phyloP scores from a whole-genome alignment of 345 rosid genomes.

The Gossypium herbaceum region DNA sequence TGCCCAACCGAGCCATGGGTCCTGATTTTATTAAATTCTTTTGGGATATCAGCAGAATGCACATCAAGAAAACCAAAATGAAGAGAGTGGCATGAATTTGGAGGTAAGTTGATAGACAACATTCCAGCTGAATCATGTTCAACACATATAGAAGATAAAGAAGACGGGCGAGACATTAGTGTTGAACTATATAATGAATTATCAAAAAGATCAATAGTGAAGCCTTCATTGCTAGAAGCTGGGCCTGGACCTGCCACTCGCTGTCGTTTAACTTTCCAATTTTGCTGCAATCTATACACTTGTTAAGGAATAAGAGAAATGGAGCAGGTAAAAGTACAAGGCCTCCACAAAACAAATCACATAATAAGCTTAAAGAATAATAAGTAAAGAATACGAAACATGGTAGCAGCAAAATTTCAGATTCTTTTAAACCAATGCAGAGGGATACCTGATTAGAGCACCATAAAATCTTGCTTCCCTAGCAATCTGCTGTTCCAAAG shows the following conservation, averaged over 20 bases:
- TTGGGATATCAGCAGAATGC: slow-evolving; percentile 27
- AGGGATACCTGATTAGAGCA: slow-evolving; percentile 73
- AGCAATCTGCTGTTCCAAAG: slow-evolving; percentile 74
- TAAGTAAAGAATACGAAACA: not conserved
- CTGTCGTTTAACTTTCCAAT: slow-evolving; percentile 95
- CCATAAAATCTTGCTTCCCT: slow-evolving; percentile 96
- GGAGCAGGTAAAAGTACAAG: slow-evolving; percentile 9
- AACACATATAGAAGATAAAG: slow-evolving; percentile 63
- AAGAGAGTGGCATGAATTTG: slow-evolving; percentile 63
- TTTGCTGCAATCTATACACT: slow-evolving; percentile 87
- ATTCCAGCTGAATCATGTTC: slow-evolving; percentile 90
- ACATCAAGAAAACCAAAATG: slow-evolving; percentile 72
- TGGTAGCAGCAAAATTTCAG: not conserved
- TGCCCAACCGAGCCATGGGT: slow-evolving; percentile 22
- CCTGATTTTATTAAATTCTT: slow-evolving; percentile 31
- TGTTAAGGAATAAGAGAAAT: slow-evolving; percentile 19
- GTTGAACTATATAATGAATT: slow-evolving; percentile 50
- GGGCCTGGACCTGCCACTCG: slow-evolving; percentile 58
- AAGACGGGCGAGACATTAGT: slow-evolving; percentile 45
- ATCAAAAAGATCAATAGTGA: slow-evolving; percentile 82
- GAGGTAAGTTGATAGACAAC: slow-evolving; percentile 82
- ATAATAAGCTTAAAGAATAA: slow-evolving; percentile 3
- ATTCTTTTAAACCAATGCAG: slow-evolving; percentile 13
- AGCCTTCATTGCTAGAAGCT: slow-evolving; percentile 70
- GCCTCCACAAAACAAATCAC: not conserved